A percentile compares a stretch with the other conserved stretches of the same genome.
Evolutionary conservation across 2,329 filamentous ascomycete species (phyloP).

Genomic region (Metarhizium sp.): DNA sequence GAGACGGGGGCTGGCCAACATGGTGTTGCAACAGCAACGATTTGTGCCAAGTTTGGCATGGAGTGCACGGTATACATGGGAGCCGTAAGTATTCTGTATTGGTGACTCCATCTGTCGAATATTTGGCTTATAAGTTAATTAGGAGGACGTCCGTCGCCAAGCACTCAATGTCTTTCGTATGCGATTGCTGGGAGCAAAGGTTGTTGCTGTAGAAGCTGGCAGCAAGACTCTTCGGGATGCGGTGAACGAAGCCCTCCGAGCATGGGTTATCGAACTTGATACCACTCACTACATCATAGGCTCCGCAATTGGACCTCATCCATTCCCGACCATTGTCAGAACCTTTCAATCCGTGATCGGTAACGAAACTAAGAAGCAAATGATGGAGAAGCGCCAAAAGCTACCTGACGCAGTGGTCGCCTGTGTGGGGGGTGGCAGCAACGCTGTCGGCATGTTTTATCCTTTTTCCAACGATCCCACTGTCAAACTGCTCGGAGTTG

Average conservation of each 20-base stretch:
- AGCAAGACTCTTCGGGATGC: conserved; percentile 75
- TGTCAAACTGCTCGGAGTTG: conserved; percentile 86
- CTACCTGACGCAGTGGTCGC: conserved; percentile 94
- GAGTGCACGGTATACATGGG: conserved; percentile 98
- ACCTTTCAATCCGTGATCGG: conserved; percentile 98
- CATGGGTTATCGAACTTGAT: conserved; percentile 87
- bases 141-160: conserved; percentile 89
- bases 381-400: conserved; percentile 74
- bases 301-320: conserved; percentile 93
- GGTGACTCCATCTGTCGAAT: not conserved
- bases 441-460: conserved; percentile 97
- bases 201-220: conserved; percentile 87
- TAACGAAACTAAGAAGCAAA: conserved; percentile 86
- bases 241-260: conserved; percentile 89
- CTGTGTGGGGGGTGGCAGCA: conserved; percentile 91
- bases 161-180: conserved; percentile 98
- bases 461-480: conserved; percentile 79
- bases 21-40: conserved; percentile 92
- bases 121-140: conserved; percentile 13
- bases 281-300: conserved; percentile 98
- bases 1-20: conserved; percentile 97
- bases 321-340: conserved; percentile 93
- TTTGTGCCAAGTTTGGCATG: conserved; percentile 98
- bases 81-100: conserved; percentile 38
- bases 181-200: conserved; percentile 86